phyloP scores from a whole-genome alignment of 441 rosid species.

The Hura crepitans region DNA sequence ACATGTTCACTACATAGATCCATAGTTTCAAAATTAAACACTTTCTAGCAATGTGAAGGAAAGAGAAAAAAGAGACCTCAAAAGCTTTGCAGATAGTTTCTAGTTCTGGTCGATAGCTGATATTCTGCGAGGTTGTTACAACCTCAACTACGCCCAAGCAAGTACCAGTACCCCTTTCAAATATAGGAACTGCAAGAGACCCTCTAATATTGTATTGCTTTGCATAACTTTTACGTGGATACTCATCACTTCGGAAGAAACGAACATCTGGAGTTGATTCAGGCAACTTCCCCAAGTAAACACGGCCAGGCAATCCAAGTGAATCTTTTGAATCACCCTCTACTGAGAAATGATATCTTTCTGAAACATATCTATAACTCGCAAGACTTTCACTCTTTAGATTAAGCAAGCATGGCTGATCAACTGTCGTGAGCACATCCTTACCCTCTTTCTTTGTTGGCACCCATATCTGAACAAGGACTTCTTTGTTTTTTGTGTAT shows the following conservation, averaged over 20 bases:
- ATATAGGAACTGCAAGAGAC: constrained; percentile 34
- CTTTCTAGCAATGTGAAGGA: background rate
- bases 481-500: constrained; percentile 45
- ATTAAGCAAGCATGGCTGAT: constrained; percentile 51
- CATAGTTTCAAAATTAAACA: constrained; percentile 8
- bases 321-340: constrained; percentile 37
- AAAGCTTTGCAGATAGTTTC: constrained; percentile 83
- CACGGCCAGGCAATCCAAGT: constrained; percentile 46
- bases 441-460: constrained; percentile 64
- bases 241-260: constrained; percentile 39
- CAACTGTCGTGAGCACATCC: constrained; percentile 63
- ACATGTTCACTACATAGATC: background rate
- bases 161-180: constrained; percentile 41
- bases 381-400: constrained; percentile 34
- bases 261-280: constrained; percentile 61
- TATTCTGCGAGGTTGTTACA: constrained; percentile 61
- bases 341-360: constrained; percentile 34
- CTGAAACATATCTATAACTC: constrained; percentile 40
- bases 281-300: constrained; percentile 42
- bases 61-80: constrained; percentile 43
- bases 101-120: constrained; percentile 60
- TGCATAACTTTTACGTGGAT: constrained; percentile 36
- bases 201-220: constrained; percentile 27
- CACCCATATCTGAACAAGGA: constrained; percentile 84
- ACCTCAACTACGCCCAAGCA: constrained; percentile 96